Percentiles rank a stretch among this genome's conserved stretches.
Evolutionary conservation across 75 land plant species (phyloP).

Genomic region (Selaginella moellendorffii): DNA sequence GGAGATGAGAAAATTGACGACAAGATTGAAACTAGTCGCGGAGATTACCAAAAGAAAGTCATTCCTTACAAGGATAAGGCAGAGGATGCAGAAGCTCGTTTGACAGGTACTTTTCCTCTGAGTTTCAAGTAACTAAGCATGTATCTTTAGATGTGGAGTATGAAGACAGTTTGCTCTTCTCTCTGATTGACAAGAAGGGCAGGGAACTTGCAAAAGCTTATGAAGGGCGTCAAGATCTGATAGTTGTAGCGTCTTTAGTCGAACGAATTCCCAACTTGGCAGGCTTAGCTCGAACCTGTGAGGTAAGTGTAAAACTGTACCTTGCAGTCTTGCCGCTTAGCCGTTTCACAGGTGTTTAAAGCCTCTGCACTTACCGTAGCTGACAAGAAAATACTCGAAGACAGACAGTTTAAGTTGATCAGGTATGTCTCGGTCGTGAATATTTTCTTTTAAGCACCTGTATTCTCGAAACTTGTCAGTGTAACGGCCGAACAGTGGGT

Average conservation of each 20-base stretch:
- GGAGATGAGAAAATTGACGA: conserved; percentile 21
- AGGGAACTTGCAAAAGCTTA: conserved; percentile 28
- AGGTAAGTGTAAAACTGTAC: conserved; percentile 39
- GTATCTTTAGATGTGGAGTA: neutral
- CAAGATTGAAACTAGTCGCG: neutral
- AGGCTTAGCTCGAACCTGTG: conserved; percentile 92
- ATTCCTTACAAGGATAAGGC: neutral
- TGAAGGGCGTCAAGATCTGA: conserved; percentile 47
- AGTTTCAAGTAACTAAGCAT: too few species aligned
- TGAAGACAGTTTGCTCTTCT: neutral
- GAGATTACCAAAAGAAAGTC: conserved; percentile 4
- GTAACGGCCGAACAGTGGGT: conserved; percentile 79
- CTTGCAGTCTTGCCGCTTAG: too few species aligned
- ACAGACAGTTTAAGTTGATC: conserved; percentile 82
- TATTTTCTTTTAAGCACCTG: neutral
- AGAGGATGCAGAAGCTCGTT: too few species aligned
- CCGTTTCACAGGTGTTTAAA: conserved; percentile 60
- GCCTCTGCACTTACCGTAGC: conserved; percentile 57
- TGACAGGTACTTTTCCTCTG: too few species aligned
- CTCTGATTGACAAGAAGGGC: conserved; percentile 12
- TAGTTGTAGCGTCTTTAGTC: conserved; percentile 70
- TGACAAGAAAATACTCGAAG: conserved; percentile 45
- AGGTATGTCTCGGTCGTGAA: conserved; percentile 25
- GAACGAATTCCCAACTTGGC: conserved; percentile 88
- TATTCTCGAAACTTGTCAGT: neutral